Base-by-base conservation (phyloP, 257 asterid genomes). In the Nicotiana tomentosiformis region DNA sequence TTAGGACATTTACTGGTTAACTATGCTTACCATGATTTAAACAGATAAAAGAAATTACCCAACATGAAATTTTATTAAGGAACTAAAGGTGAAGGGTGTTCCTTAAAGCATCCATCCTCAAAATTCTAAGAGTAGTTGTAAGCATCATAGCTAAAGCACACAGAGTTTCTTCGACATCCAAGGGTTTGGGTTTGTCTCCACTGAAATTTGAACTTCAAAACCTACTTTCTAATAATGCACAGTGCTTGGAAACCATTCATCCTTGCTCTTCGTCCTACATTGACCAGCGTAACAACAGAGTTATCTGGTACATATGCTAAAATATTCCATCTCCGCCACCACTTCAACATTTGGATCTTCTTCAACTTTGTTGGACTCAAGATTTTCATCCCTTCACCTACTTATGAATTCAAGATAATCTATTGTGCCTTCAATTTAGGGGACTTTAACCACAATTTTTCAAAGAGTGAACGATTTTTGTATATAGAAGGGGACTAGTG, bases 81-180 rank as follows among this genome's bases (percentile, higher is more conserved):
- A 84, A 83, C 90, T 56, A 88, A 84, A 58, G 91, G 92, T 17
- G 89, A 87, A 37, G 86, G 83, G 72, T 70, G 87, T 30, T 87
- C 90, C 30, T 78, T 79, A 18, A 65, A 83, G 32, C 80, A 64
- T 37, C 92, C 94, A 51, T 88, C 87, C 64, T 91, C 94, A 53
- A 88, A 91, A 87, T 89, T 91, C 83, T 83, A 85, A 69, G 83
- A 87, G 82, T 89, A 91, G 87, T 90, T 91, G 29, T 81, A 81
- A 64, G 90, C 86, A 64, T 89, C 92, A n/a, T 91, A 91, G 66
- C 65, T 88, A 84, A 82, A 88, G 79, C 88, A 64, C 83, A 46
- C 58, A 37, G 8, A 26, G 61, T 83, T 72, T 60, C 87, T 83
- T 81, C 83, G 61, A 84, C 78, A 79, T 81, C 74, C 77, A 33